Conservation (phyloP, 345 rosid species). For the Moricandia arvensis region DNA sequence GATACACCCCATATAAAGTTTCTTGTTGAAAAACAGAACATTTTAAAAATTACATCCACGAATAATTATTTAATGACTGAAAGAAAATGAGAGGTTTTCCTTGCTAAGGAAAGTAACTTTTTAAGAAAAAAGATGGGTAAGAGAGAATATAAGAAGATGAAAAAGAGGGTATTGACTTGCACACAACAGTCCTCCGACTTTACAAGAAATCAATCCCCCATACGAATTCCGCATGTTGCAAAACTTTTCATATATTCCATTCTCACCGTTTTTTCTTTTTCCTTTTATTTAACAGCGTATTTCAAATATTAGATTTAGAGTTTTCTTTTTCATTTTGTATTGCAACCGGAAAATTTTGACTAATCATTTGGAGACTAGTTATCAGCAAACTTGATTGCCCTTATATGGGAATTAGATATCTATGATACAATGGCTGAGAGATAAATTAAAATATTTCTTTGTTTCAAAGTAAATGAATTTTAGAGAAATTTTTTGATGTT, state of each 20-base stretch:
- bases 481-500: too few species aligned
- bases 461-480: too few species aligned
- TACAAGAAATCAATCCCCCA: slow-evolving; percentile 32
- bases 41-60: neutral
- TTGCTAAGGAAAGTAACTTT: neutral
- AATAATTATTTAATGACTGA: neutral
- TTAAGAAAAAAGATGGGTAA: slow-evolving; percentile 12
- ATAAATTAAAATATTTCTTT: too few species aligned
- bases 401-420: too few species aligned
- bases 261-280: neutral
- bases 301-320: neutral
- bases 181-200: slow-evolving; percentile 21
- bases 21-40: neutral
- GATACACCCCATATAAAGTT: neutral
- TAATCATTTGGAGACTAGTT: too few species aligned
- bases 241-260: slow-evolving; percentile 1
- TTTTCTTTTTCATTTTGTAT: too few species aligned
- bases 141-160: slow-evolving; percentile 21
- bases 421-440: too few species aligned
- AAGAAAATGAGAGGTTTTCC: neutral
- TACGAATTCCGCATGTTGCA: slow-evolving; percentile 26
- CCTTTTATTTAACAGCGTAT: neutral
- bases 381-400: too few species aligned
- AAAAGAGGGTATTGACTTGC: slow-evolving; percentile 13
- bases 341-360: too few species aligned